Base-by-base conservation (phyloP, 108 stramenopile species). In the Cyclotella sp. region DNA sequence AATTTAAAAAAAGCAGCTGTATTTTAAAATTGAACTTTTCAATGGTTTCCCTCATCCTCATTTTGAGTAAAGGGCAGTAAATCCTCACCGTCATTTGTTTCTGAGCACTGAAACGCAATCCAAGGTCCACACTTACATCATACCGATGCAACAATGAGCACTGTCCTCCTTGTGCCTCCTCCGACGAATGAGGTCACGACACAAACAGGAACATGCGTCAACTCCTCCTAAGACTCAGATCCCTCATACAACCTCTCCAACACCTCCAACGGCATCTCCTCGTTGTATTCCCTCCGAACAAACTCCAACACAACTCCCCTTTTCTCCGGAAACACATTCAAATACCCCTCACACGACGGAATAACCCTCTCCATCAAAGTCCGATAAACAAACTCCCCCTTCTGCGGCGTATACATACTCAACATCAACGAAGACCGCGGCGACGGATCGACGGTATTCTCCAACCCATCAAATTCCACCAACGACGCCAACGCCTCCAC, bases 391-490 rank as follows among this genome's bases (percentile, higher is more conserved):
- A 89, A 95, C 0, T 28, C 42, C 18, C 63, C 76, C 68, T 95
- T 95, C 49, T 84, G 30, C 15, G 70, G 54, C 10, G 55, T 89
- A 72, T 89, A 93, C 85, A 85, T 82, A 8, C 53, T 63, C 43
- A 93, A 59, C 67, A 88, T 93, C 39, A 95, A 72, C 11, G 88
- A 82, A 26, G 90, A 91, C 67, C 94, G 72, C 11, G 94, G 94
- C 18, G 91, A 93, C 1, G 89, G 86, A 75, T 93, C 94, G 28
- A 78, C 70, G 0, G 89, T 89, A 24, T 84, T 90, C 60, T 95
- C 94, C 14, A 95, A 57, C 12, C 94, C 94, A 81, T 95, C 94
- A 80, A 95, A 95, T 79, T 95, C 94, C 0, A 93, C 90, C 52
- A 92, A 55, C 24, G 83, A 76, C 0, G 90, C 94, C 13, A 95